Evolutionary conservation across 306 rosid species (phyloP).

Genomic region (Canavalia gladiata): DNA sequence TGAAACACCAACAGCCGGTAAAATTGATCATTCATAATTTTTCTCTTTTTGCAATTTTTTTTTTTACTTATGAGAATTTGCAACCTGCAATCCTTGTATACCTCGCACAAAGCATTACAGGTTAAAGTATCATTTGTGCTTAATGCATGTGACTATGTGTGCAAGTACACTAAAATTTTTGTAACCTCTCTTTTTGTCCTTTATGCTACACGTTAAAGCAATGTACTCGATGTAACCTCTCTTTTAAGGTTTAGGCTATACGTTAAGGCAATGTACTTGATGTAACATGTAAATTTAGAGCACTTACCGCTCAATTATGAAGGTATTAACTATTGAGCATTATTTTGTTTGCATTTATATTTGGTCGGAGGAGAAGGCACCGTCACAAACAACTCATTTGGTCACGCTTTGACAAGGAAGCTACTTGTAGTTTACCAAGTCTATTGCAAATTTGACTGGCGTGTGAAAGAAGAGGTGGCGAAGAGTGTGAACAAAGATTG

Average conservation of each 20-base stretch:
- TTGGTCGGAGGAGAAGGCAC: slow-evolving; percentile 27
- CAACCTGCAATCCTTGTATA: slow-evolving; percentile 22
- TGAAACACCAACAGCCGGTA: slow-evolving; percentile 45
- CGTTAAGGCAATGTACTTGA: slow-evolving; percentile 22
- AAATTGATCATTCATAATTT: neutral
- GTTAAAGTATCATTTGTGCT: slow-evolving; percentile 5
- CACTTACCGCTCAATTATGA: neutral
- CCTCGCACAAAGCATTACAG: neutral
- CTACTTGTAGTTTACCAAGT: slow-evolving; percentile 11
- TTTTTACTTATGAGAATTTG: slow-evolving; percentile 15
- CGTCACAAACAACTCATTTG: slow-evolving; percentile 22
- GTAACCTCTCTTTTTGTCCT: slow-evolving; percentile 14
- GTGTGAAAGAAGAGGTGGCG: slow-evolving; percentile 31
- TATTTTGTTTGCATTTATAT: neutral
- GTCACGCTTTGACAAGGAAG: slow-evolving; percentile 33
- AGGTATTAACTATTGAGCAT: neutral
- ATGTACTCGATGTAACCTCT: slow-evolving; percentile 35
- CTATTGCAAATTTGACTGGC: slow-evolving; percentile 24
- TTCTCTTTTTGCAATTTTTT: neutral
- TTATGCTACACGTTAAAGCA: slow-evolving; percentile 37
- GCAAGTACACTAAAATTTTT: neutral
- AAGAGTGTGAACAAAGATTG: slow-evolving; percentile 50
- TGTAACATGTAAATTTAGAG: slow-evolving; percentile 7
- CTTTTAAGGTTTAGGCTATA: slow-evolving; percentile 15
- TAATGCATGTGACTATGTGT: neutral